A percentile compares a stretch with the other conserved stretches of the same genome.
Evolutionary conservation across 2,329 filamentous ascomycete genomes (phyloP).

Genomic region (Penicillium occitanis): DNA sequence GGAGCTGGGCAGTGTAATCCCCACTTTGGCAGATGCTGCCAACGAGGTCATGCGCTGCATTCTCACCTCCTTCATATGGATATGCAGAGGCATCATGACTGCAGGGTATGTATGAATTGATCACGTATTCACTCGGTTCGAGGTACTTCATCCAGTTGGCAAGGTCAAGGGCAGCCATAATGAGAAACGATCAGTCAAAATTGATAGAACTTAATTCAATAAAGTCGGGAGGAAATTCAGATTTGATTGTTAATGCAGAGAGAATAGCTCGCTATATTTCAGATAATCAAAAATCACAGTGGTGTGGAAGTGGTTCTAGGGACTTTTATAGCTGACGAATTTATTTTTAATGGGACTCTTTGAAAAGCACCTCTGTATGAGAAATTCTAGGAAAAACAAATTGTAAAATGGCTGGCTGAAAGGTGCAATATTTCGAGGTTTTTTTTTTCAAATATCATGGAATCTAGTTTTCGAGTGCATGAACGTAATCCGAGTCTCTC

Average conservation of each 20-base stretch:
- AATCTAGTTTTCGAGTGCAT: background rate
- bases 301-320: background rate
- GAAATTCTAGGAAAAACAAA: background rate
- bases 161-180: background rate
- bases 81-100: slow-evolving; percentile 6
- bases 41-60: background rate
- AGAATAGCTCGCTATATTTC: background rate
- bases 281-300: background rate
- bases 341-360: background rate
- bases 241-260: background rate
- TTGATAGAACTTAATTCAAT: background rate
- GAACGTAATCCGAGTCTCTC: background rate
- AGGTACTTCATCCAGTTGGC: background rate
- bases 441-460: background rate
- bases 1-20: background rate
- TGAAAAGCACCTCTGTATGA: background rate
- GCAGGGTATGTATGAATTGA: slow-evolving; percentile 6
- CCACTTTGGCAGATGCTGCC: background rate
- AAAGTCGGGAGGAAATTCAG: background rate
- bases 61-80: background rate
- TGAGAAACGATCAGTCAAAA: background rate
- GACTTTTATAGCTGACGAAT: background rate
- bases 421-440: background rate
- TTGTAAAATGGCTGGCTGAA: background rate
- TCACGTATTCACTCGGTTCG: background rate